A percentile compares a stretch with the other conserved stretches of the same genome.
phyloP scores from a whole-genome alignment of 1,284 basidiomycete genomes.

The Melampsora larici-populina region DNA sequence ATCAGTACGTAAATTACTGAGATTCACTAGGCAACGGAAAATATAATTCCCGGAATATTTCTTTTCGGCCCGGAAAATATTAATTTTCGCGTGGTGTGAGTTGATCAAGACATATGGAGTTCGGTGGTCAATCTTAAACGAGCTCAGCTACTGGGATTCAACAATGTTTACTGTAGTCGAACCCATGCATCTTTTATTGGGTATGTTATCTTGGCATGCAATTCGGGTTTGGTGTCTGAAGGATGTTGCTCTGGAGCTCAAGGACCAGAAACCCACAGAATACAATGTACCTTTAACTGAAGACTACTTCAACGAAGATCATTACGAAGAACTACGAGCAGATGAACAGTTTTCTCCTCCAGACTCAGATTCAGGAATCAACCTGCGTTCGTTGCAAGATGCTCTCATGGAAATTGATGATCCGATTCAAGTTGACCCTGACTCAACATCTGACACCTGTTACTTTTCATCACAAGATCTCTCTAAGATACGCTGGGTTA shows the following conservation, averaged over 20 bases:
- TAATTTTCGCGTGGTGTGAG: too few species aligned
- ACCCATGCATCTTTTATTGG: constrained; percentile 34
- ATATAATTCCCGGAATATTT: too few species aligned
- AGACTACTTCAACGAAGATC: constrained; percentile 24
- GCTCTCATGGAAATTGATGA: constrained; percentile 22
- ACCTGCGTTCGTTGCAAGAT: constrained; percentile 30
- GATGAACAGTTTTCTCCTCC: background rate
- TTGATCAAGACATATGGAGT: constrained; percentile 7
- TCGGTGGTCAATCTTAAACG: constrained; percentile 26
- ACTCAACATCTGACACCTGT: background rate
- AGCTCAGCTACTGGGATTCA: constrained; percentile 34
- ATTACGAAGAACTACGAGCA: constrained; percentile 20
- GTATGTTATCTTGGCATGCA: constrained; percentile 28
- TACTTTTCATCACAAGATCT: constrained; percentile 19
- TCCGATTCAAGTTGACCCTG: background rate
- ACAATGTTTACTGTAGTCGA: constrained; percentile 33
- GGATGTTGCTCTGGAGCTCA: constrained; percentile 4
- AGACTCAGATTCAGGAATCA: background rate
- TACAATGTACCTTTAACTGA: background rate
- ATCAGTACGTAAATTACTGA: too few species aligned
- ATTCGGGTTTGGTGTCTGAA: constrained; percentile 21
- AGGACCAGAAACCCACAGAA: background rate
- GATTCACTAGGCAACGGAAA: too few species aligned
- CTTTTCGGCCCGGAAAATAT: too few species aligned
- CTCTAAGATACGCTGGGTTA: constrained; percentile 9